Evolutionary conservation across 1,139 yeast species (phyloP).

Genomic region (Suhomyces kunorum): DNA sequence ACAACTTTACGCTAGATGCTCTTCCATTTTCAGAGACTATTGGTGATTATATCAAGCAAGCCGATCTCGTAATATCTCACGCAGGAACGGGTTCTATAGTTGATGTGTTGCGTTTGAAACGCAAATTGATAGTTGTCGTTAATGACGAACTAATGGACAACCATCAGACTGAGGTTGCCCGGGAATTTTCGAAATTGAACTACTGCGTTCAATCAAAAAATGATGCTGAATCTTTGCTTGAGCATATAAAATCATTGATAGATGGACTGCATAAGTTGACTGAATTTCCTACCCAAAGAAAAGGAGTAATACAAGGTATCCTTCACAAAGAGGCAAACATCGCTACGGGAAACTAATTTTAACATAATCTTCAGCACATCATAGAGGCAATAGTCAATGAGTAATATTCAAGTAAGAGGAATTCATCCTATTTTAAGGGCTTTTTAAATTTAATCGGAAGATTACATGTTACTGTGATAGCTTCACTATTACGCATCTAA

Average conservation of each 20-base stretch:
- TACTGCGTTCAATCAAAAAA: slow-evolving; percentile 11
- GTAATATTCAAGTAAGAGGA: too few species aligned
- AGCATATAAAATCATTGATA: slow-evolving; percentile 1
- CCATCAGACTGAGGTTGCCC: slow-evolving; percentile 82
- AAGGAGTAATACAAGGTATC: slow-evolving; percentile 11
- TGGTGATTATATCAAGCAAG: slow-evolving; percentile 34
- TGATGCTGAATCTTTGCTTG: neutral
- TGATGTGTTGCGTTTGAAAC: slow-evolving; percentile 62
- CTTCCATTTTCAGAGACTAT: slow-evolving; percentile 51
- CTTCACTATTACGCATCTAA: too few species aligned
- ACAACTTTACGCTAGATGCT: slow-evolving; percentile 25
- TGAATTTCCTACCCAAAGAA: slow-evolving; percentile 9
- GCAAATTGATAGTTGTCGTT: slow-evolving; percentile 67
- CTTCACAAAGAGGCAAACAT: slow-evolving; percentile 11
- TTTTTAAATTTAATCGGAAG: too few species aligned
- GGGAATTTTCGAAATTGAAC: slow-evolving; percentile 43
- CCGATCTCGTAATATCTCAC: slow-evolving; percentile 74
- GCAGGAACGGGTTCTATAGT: slow-evolving; percentile 94
- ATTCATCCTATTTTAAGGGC: too few species aligned
- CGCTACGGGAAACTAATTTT: neutral
- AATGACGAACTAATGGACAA: slow-evolving; percentile 77
- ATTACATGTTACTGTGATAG: too few species aligned
- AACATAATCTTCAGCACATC: neutral
- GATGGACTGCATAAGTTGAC: slow-evolving; percentile 1
- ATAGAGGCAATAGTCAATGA: too few species aligned